Evolutionary conservation across 1,139 yeast genomes (phyloP), one percentile per base, ranked within the genome.

Genomic region (Komagataea norvegica): DNA sequence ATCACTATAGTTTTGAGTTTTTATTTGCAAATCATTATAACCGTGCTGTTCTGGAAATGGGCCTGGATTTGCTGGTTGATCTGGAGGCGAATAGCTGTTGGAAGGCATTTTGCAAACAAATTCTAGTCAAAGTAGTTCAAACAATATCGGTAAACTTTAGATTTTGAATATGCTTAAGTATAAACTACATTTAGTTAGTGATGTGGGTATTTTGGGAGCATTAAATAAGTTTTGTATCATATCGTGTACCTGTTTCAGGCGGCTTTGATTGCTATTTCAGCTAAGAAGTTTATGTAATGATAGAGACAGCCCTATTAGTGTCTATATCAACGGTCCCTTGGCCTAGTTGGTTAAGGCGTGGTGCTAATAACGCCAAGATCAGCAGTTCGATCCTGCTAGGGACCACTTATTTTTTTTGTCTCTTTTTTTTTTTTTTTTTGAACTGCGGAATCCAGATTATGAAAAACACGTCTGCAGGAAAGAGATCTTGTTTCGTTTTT

Each of bases 291-390:
- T n/a, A n/a, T n/a, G n/a, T n/a, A n/a, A n/a, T n/a, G n/a, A n/a
- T n/a, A n/a, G n/a, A n/a, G n/a, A n/a, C n/a, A n/a, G n/a, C n/a
- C n/a, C n/a, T n/a, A n/a, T n/a, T n/a, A n/a, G n/a, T n/a, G n/a
- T n/a, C n/a, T n/a, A n/a, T n/a, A n/a, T n/a, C n/a, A n/a, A n/a
- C 25, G 41, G 37, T 78, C 84, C 83, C 83, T 77, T 78, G 85
- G 85, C 85, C 85, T 79, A 78, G 84, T 78, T 79, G 85, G 85
- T 79, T 77, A 79, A 77, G 87, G 87, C 87, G 83, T 72, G 83
- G 87, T 79, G 86, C 87, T 79, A 79, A 79, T 79, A 51, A 76
- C 82, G 80, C 82, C 79, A 67, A 75, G 84, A 76, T 77, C 84
- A 74, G 82, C 84, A 72, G 84, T 77, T 77, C 83, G 85, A 78